Conservation (phyloP, 2,329 filamentous ascomycete genomes). For the Coleophoma eucalyptorum region DNA sequence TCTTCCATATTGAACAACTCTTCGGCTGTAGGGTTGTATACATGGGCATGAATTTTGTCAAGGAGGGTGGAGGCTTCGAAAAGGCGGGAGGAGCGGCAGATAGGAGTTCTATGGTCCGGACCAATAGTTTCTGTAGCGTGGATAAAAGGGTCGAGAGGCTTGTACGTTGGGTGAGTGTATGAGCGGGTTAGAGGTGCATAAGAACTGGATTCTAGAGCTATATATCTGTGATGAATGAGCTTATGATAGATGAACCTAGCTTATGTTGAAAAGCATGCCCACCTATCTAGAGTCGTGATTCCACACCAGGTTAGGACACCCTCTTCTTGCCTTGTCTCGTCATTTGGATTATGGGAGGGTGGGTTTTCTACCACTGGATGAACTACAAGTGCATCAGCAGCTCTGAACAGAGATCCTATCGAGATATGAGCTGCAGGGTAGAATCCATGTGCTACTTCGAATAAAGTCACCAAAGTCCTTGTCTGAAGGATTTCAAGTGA, state of each 20-base stretch:
- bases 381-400: slow-evolving; percentile 4
- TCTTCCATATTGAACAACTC: slow-evolving; percentile 4
- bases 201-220: slow-evolving; percentile 1
- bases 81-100: slow-evolving; percentile 2
- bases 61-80: slow-evolving; percentile 4
- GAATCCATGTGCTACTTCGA: slow-evolving; percentile 3
- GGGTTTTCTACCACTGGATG: background rate
- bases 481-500: slow-evolving; percentile 2
- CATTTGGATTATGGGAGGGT: background rate
- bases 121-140: too few species aligned
- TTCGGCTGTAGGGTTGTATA: slow-evolving; percentile 1
- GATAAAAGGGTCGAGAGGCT: background rate
- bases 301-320: slow-evolving; percentile 2
- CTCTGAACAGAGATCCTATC: background rate
- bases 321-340: background rate
- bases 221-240: background rate
- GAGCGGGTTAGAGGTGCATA: slow-evolving; percentile 1
- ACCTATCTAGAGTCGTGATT: slow-evolving; percentile 4
- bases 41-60: slow-evolving; percentile 1
- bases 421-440: slow-evolving; percentile 2
- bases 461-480: slow-evolving; percentile 2
- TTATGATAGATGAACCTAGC: background rate
- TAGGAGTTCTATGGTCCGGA: background rate
- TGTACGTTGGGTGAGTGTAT: background rate
- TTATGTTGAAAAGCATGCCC: background rate